These are phyloP conservation scores for Hirsutella rhossiliensis DNA, from an alignment of 2,329 filamentous ascomycete species.

Conservation along the genomic window DNA sequence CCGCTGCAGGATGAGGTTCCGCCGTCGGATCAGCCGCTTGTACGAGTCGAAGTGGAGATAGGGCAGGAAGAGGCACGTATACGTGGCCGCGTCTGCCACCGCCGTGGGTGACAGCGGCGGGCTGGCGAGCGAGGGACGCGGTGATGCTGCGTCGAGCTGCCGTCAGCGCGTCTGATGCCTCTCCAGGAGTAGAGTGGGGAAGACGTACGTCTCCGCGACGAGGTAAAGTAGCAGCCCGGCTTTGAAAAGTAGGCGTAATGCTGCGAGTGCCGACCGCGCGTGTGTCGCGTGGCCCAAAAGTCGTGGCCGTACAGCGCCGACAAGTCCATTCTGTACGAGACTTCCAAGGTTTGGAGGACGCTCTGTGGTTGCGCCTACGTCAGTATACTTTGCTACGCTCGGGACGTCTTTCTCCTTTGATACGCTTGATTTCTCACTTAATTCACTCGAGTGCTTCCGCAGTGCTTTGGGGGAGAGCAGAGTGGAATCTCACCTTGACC, in stretches of 20 bases:
- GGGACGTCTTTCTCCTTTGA: background rate
- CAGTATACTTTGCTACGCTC: background rate
- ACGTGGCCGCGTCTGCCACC: conserved; percentile 15
- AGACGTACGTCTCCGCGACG: conserved; percentile 20
- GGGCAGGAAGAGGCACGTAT: conserved; percentile 40
- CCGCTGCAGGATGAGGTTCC: conserved; percentile 40
- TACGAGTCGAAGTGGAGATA: conserved; percentile 57
- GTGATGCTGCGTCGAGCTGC: conserved; percentile 16
- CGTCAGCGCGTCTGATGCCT: background rate
- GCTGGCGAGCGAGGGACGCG: conserved; percentile 18
- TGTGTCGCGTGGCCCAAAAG: conserved; percentile 35
- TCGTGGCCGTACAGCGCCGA: conserved; percentile 30
- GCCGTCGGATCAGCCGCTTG: conserved; percentile 40
- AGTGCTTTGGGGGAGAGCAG: too few species aligned
- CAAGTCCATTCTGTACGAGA: conserved; percentile 22
- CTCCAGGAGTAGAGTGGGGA: background rate
- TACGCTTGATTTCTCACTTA: too few species aligned
- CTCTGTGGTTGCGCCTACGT: conserved; percentile 15
- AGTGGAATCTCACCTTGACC: conserved; percentile 32
- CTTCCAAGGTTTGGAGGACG: conserved; percentile 31
- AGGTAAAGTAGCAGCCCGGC: conserved; percentile 34
- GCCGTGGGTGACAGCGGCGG: conserved; percentile 16
- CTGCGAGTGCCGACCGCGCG: conserved; percentile 34
- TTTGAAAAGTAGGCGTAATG: conserved; percentile 37
- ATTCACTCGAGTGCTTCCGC: too few species aligned